A percentile compares a stretch with the other conserved stretches of the same genome.
Evolutionary conservation across 169 alveolate species (phyloP).

Genomic region (Eimeria maxima): DNA sequence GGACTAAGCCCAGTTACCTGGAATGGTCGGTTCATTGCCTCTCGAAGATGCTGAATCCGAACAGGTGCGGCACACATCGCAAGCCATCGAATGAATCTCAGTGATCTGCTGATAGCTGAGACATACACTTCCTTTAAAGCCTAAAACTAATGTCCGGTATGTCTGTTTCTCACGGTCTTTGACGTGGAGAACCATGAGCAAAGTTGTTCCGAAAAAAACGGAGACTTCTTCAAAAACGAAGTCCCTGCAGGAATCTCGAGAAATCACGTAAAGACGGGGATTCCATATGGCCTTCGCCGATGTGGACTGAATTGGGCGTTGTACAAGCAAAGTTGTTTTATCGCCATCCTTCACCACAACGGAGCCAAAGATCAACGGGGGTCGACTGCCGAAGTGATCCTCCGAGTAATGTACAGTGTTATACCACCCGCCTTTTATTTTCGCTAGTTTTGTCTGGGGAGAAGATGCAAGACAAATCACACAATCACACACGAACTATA

Average conservation of each 20-base stretch:
- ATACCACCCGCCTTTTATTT: neutral
- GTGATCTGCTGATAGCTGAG: neutral
- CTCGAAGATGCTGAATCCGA: constrained; percentile 18
- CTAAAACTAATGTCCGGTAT: neutral
- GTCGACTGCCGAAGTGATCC: constrained; percentile 2
- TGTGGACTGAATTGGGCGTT: neutral
- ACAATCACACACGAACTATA: neutral
- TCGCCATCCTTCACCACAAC: neutral
- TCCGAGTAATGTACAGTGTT: neutral
- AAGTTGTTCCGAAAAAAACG: neutral
- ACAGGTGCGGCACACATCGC: neutral
- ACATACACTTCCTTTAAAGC: neutral
- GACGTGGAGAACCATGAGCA: constrained; percentile 1
- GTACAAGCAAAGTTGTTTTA: neutral
- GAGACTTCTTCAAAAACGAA: constrained; percentile 52
- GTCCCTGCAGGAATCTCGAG: neutral
- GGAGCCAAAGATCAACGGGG: constrained; percentile 62
- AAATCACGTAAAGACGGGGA: constrained; percentile 3
- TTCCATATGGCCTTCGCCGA: neutral
- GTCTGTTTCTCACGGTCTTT: constrained; percentile 19
- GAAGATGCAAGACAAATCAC: neutral
- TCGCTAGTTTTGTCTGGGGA: constrained; percentile 12
- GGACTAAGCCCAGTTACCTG: constrained; percentile 13
- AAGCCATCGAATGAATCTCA: neutral
- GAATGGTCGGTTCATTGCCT: neutral